Conservation (phyloP, 2,329 filamentous ascomycete genomes). For the Aspergillus aculeatinus region DNA sequence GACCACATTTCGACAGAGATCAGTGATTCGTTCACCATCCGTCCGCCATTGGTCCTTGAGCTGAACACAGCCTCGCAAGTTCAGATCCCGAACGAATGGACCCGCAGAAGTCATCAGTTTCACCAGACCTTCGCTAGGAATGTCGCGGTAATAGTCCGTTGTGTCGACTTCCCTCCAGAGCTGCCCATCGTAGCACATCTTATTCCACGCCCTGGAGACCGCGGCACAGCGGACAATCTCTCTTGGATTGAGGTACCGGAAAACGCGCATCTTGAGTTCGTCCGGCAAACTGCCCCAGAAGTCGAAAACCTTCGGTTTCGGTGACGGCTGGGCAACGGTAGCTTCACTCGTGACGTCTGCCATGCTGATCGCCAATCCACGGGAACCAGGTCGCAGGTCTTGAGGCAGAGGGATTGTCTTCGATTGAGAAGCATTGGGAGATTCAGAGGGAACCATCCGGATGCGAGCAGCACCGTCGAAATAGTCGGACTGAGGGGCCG, state of each 20-base stretch:
- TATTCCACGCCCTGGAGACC: slow-evolving; percentile 75
- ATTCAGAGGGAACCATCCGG: slow-evolving; percentile 54
- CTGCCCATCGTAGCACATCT: slow-evolving; percentile 90
- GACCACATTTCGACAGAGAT: slow-evolving; percentile 80
- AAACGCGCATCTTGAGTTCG: slow-evolving; percentile 76
- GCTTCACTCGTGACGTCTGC: slow-evolving; percentile 18
- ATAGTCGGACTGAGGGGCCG: slow-evolving; percentile 47
- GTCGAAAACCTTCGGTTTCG: slow-evolving; percentile 51
- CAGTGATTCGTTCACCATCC: slow-evolving; percentile 67
- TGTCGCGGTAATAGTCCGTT: slow-evolving; percentile 81
- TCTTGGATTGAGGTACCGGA: slow-evolving; percentile 73
- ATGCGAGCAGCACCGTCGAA: slow-evolving; percentile 57
- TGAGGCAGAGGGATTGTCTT: slow-evolving; percentile 63
- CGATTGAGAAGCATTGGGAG: slow-evolving; percentile 35
- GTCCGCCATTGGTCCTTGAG: slow-evolving; percentile 76
- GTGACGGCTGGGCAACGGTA: slow-evolving; percentile 20
- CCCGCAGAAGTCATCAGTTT: slow-evolving; percentile 83
- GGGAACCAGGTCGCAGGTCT: slow-evolving; percentile 56
- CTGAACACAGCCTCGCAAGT: slow-evolving; percentile 87
- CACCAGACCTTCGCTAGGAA: slow-evolving; percentile 77
- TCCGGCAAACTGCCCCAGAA: slow-evolving; percentile 80
- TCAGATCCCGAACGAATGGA: slow-evolving; percentile 86
- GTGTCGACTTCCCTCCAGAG: slow-evolving; percentile 84
- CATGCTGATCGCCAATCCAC: slow-evolving; percentile 32
- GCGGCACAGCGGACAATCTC: slow-evolving; percentile 76